Base-by-base conservation (phyloP, 208 protist genomes). In the Trypanosoma grayi region DNA sequence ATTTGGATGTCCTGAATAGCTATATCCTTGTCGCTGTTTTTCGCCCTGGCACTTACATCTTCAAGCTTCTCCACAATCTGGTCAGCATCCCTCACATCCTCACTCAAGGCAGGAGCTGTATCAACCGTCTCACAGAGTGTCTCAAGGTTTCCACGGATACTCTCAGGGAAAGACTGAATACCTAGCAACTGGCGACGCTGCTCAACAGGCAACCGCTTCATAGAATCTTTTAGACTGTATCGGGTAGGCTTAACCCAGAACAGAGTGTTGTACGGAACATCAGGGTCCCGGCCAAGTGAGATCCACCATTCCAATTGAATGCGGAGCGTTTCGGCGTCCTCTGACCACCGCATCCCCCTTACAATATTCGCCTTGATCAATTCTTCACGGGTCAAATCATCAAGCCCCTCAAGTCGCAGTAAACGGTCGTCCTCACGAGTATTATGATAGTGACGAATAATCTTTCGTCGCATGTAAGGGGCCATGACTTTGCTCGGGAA, bases 281-380 rank as follows among this genome's bases (percentile, higher is more conserved):
- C 79, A 39, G 75, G 73, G 58, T 95, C 89, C 18, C 79, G 78
- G 7, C 84, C 69, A 22, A 95, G 73, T 30, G 65, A 74, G 59
- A 69, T 81, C 86, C 89, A 95, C 86, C 86, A 93, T 71, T 95
- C 82, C 48, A 95, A 43, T 66, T 95, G 89, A 27, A 92, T 79
- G 41, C 74, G 76, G 5, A 95, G 81, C n/a, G 89, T 85, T 41
- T 93, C 89, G 6, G 60, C 70, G 39, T 72, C 82, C 46, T 95
- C 85, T 14, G 83, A 89, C 86, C 89, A 95, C 10, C 89, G 85
- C 85, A 95, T 93, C 16, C 89, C 89, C 31, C 89, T 83, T 20
- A 66, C 77, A 66, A 89, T 66, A 55, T 95, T 95, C 22, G 89
- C 85, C 59, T 92, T 86, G 41, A 90, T 81, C 28, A 95, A 73